These are phyloP conservation scores for Gigaspora rosea DNA, from an alignment of 192 early-diverging fungal genomes.

Conservation along the genomic window DNA sequence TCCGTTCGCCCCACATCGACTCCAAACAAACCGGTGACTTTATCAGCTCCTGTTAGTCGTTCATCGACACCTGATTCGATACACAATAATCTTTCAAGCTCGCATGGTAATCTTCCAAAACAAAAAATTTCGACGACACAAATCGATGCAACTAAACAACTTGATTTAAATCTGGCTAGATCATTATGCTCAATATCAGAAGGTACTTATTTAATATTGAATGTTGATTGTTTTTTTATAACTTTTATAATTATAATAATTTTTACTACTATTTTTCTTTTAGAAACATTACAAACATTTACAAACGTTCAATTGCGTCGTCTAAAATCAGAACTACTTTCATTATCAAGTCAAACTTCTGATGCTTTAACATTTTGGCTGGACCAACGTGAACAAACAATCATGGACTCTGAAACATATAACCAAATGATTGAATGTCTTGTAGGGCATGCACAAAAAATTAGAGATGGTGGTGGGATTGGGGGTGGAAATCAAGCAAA, in stretches of 20 bases:
- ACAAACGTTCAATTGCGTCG: constrained; percentile 52
- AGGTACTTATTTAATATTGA: not conserved
- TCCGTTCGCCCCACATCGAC: not conserved
- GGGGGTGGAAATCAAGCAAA: constrained; percentile 31
- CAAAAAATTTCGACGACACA: not conserved
- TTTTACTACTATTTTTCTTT: not conserved
- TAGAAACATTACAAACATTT: constrained; percentile 54
- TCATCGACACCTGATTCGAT: not conserved
- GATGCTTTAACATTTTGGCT: constrained; percentile 56
- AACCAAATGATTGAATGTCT: constrained; percentile 62
- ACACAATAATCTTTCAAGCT: not conserved
- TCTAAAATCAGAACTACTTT: constrained; percentile 47
- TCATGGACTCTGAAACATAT: constrained; percentile 65
- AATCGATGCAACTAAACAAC: not conserved
- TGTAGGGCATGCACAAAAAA: constrained; percentile 56
- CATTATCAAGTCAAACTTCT: constrained; percentile 52
- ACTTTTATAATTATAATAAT: not conserved
- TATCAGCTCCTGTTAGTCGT: constrained; percentile 13
- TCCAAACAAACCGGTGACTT: not conserved
- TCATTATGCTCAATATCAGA: constrained; percentile 25
- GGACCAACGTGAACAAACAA: constrained; percentile 60
- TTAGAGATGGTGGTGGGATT: constrained; percentile 38
- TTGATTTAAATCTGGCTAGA: constrained; percentile 21
- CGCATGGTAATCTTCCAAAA: not conserved
- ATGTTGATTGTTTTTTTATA: not conserved